phyloP scores from a whole-genome alignment of 352 stramenopile species.

The Saprolegnia parasitica region DNA sequence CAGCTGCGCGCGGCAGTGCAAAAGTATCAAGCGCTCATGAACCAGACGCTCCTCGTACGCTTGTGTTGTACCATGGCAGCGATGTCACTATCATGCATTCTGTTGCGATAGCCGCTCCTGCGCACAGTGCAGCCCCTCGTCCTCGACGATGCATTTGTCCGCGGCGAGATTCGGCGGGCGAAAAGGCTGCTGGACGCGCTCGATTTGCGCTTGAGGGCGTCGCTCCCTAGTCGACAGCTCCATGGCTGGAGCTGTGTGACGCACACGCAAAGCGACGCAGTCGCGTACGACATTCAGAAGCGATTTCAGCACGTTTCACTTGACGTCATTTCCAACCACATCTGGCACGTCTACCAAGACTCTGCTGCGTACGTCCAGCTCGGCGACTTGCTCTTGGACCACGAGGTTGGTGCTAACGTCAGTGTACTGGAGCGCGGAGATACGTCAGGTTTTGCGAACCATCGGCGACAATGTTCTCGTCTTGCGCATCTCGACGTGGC shows the following conservation, averaged over 20 bases:
- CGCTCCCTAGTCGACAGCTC: neutral
- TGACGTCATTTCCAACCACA: slow-evolving; percentile 5
- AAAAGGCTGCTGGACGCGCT: slow-evolving; percentile 4
- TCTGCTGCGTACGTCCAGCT: slow-evolving; percentile 2
- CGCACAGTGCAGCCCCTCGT: neutral
- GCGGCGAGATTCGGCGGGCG: neutral
- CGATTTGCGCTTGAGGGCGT: neutral
- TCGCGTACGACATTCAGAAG: slow-evolving; percentile 23
- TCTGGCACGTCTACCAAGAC: slow-evolving; percentile 10
- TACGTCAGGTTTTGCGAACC: neutral
- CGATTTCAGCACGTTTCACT: slow-evolving; percentile 1
- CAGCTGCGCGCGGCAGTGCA: slow-evolving; percentile 5
- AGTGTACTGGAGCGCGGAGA: neutral
- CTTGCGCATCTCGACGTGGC: neutral
- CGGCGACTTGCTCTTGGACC: slow-evolving; percentile 7
- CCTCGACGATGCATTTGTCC: slow-evolving; percentile 18
- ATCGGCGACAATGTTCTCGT: slow-evolving; percentile 5
- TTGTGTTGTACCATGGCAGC: no score
- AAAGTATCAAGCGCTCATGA: neutral
- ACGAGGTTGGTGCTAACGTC: slow-evolving; percentile 5
- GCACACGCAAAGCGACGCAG: neutral
- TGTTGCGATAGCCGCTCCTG: neutral
- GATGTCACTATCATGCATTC: neutral
- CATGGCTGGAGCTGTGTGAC: slow-evolving; percentile 12
- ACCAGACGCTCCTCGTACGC: neutral